Evolutionary conservation across 1,284 basidiomycete genomes (phyloP), one percentile per base, ranked within the genome.

Genomic region (Bondarzewia mesenterica): DNA sequence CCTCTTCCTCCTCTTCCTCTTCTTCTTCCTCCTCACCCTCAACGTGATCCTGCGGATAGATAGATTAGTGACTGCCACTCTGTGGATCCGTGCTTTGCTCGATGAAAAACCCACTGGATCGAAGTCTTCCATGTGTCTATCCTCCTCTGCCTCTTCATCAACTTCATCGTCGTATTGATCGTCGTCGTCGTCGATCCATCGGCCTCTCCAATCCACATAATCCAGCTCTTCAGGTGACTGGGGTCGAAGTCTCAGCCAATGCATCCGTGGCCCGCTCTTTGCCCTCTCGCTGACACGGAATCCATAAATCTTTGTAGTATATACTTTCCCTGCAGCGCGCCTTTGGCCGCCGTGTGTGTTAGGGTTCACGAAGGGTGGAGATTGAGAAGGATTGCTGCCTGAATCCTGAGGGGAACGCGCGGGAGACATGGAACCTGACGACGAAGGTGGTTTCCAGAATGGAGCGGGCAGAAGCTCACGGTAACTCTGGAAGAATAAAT

Each of bases 401-500:
- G 48, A 40, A 39, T 53, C 55, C 35, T 53, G 48, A 32, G 77
- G 72, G 8, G 71, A 66, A 43, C 67, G 65, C 2, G 70, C 67
- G 1, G 84, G 84, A 14, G 76, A 63, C 0, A 82, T 75, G 1
- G 80, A 73, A 8, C 70, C 64, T 6, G 67, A 57, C 8, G 70
- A 62, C 14, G 77, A 65, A 4, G 80, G 71, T 1, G 78, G 74
- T 53, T 85, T 85, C 76, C 78, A 89, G 67, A 92, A 95, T 1
- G 92, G 90, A 26, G 88, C 85, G 1, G 90, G 89, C 4, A 89
- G 81, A 26, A 93, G 78, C 64, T 93, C 90, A 27, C 91, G 87
- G 71, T 96, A 99, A 54, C 89, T 93, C 64, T 98, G 94, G 74
- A 98, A 98, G 69, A 99, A 92, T 26, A 99, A 77, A 60, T 98